These are phyloP conservation scores for Claviceps monticola DNA, from an alignment of 2,329 filamentous ascomycete species.

Conservation along the genomic window DNA sequence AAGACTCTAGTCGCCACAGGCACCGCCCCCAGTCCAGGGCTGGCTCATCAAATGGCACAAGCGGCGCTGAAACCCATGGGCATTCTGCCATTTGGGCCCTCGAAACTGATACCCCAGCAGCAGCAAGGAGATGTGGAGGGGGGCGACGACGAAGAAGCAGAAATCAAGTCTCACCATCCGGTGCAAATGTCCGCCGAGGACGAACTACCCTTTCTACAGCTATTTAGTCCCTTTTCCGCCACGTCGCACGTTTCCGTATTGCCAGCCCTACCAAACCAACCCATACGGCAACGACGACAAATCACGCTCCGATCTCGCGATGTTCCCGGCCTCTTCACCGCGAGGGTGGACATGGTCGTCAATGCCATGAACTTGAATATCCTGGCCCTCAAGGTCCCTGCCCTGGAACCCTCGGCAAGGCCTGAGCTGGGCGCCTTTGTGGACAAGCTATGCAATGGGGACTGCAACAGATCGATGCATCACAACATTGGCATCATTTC, in stretches of 20 bases:
- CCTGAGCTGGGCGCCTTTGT: constrained; percentile 44
- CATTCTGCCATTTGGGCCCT: constrained; percentile 36
- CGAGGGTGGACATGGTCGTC: constrained; percentile 44
- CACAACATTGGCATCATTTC: constrained; percentile 45
- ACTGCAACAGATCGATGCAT: constrained; percentile 30
- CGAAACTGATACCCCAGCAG: constrained; percentile 12
- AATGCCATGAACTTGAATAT: constrained; percentile 39
- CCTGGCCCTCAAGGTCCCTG: constrained; percentile 35
- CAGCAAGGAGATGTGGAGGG: constrained; percentile 9
- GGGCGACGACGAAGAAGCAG: constrained; percentile 23
- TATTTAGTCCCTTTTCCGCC: constrained; percentile 56
- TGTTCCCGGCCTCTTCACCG: constrained; percentile 38
- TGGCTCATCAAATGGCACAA: constrained; percentile 30
- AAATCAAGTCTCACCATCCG: constrained; percentile 49
- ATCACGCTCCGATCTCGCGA: constrained; percentile 35
- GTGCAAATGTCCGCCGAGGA: constrained; percentile 47
- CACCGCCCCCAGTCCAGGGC: constrained; percentile 12
- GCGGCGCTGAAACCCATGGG: constrained; percentile 36
- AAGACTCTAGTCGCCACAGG: constrained; percentile 25
- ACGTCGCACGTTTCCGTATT: constrained; percentile 37
- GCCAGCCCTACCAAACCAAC: constrained; percentile 19
- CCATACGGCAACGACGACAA: constrained; percentile 37
- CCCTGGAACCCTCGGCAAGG: constrained; percentile 43
- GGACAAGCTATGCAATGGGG: constrained; percentile 24
- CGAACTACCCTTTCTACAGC: constrained; percentile 53